Base-by-base conservation (phyloP, 2,329 filamentous ascomycete genomes). In the Zymoseptoria crescenta region DNA sequence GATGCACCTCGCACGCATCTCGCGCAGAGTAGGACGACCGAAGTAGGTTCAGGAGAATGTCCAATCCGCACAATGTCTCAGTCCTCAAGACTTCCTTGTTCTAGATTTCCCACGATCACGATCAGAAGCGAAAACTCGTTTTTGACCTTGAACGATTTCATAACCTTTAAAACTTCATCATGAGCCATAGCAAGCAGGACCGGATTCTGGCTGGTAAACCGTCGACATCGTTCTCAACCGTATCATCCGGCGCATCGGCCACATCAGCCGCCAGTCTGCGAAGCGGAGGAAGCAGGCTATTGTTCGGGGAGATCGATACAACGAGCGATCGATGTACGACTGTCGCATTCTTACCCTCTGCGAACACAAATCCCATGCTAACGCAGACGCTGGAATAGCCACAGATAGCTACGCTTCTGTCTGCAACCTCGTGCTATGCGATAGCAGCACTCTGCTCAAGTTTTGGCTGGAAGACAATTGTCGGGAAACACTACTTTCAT, bases 251-350 rank as follows among this genome's bases (percentile, higher is more conserved):
- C 21, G 70, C 64, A 49, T 72, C 70, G 16, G 68, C 69, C 58
- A 72, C 69, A 60, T 72, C 70, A 63, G 68, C 68, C 52, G 68
- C 64, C n/a, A 72, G 64, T 41, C 66, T 68, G 16, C 70, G 71
- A 53, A 69, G 69, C 67, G 70, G 69, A 68, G 77, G 72, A 27
- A 70, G 71, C 63, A 68, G 62, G 59, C 67, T 75, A 57, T 68
- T 80, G 61, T 80, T 80, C 71, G 78, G 78, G 61, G 78, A 80
- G 65, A 79, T 80, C 59, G 76, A 78, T 61, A 72, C 73, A 59
- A 74, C 73, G 52, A 75, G 75, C 62, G 70, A 72, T 54, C 60
- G 68, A 69, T 72, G 73, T 74, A 72, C 59, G 69, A 65, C 51
- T 57, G 21, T 53, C 51, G 28, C 49, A 27, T 45, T 29, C 20